Evolutionary conservation across 1,284 basidiomycete species (phyloP).

Genomic region (Meira nashicola): DNA sequence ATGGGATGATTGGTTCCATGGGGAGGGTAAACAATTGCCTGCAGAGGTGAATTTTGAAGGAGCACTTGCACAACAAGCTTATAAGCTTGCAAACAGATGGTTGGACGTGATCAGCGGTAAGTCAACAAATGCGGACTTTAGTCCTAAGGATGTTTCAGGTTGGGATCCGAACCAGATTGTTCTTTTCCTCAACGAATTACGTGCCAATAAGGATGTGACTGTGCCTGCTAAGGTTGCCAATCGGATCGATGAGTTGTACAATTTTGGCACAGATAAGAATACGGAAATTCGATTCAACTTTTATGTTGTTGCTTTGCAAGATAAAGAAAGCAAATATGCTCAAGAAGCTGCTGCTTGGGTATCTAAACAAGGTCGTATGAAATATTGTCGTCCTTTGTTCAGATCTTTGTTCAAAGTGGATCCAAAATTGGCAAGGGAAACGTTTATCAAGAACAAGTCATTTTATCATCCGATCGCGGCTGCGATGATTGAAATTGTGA

Average conservation of each 20-base stretch:
- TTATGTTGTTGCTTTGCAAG: conserved; percentile 56
- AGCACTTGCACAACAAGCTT: conserved; percentile 66
- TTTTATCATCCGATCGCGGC: conserved; percentile 56
- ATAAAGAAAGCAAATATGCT: conserved; percentile 54
- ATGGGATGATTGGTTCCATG: conserved; percentile 74
- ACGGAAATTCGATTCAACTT: conserved; percentile 57
- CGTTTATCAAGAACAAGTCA: conserved; percentile 59
- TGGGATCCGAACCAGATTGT: conserved; percentile 52
- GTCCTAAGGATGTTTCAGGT: conserved; percentile 33
- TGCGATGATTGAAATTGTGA: conserved; percentile 47
- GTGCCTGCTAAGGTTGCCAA: conserved; percentile 28
- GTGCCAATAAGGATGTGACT: conserved; percentile 38
- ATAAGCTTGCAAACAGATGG: conserved; percentile 71
- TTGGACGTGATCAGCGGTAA: conserved; percentile 25
- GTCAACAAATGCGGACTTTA: conserved; percentile 22
- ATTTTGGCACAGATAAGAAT: conserved; percentile 52
- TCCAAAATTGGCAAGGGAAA: conserved; percentile 61
- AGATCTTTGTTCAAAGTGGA: conserved; percentile 60
- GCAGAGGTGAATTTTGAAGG: conserved; percentile 78
- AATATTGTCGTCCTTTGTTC: conserved; percentile 57
- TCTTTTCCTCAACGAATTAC: conserved; percentile 55
- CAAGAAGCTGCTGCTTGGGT: conserved; percentile 58
- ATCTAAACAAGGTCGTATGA: conserved; percentile 55
- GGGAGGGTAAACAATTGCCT: conserved; percentile 71
- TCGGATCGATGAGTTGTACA: conserved; percentile 55